Base-by-base conservation (phyloP, 768 basidiomycete species). In the Kwoniella sp. region DNA sequence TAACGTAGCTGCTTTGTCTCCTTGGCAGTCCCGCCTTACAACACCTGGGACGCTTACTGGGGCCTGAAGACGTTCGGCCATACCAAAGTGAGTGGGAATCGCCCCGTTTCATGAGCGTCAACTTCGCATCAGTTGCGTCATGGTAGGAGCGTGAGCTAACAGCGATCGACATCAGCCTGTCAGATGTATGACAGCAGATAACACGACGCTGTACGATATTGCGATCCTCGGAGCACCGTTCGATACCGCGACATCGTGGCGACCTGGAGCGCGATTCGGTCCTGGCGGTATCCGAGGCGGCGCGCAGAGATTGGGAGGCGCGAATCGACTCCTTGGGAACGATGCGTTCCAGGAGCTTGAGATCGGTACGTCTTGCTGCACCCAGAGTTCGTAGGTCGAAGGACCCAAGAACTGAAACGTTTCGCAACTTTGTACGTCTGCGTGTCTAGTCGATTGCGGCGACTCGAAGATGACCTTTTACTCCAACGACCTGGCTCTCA, bases 221-320 rank as follows among this genome's bases (percentile, higher is more conserved):
- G 91, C 90, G 0, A 79, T 93, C 50, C 81, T 93, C 4, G 91
- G 73, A 9, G 51, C 66, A 12, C 70, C 72, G 0, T 72, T 70
- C 51, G 70, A 76, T 52, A 65, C 64, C 20, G 64, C 64, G 15
- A 58, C 57, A 11, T 65, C 64, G 13, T 65, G 47, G 30, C 23
- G 64, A 38, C 89, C 89, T 1, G 92, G 91, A 4, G 92, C 92
- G 13, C 86, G 92, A 9, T 94, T 94, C 81, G 92, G 92, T 41
- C 61, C 61, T 0, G 86, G 86, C 73, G 91, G 87, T 8, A 92
- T 93, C 71, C 87, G 92, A 34, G 87, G 50, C 53, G 69, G 68
- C 9, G 68, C 70, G 15, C 66, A 67, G 15, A 25, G 70, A 29
- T 58, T 68, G 25, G 59, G 66, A 56, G 68, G 66, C 25, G 66